Conservation (phyloP, 2,329 filamentous ascomycete species). For the Penicillium palitans region DNA sequence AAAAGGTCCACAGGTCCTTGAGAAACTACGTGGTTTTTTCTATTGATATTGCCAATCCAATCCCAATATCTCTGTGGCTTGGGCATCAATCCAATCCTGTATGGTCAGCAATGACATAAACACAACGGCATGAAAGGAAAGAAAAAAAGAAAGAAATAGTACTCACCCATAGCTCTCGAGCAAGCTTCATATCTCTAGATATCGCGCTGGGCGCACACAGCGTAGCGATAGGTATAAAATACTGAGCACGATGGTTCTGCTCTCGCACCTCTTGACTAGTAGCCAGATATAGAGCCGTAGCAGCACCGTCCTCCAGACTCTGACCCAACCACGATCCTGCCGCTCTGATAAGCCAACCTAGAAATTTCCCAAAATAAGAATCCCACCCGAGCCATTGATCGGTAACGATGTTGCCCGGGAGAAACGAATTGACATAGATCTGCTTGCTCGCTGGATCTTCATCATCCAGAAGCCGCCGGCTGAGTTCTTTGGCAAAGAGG, state of each 20-base stretch:
- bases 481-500: slow-evolving; percentile 34
- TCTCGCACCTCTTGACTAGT: slow-evolving; percentile 26
- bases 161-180: slow-evolving; percentile 41
- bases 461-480: slow-evolving; percentile 23
- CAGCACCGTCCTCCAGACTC: slow-evolving; percentile 30
- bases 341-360: slow-evolving; percentile 24
- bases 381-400: slow-evolving; percentile 34
- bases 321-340: slow-evolving; percentile 29
- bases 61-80: slow-evolving; percentile 18
- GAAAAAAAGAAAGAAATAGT: neutral
- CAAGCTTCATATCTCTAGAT: slow-evolving; percentile 34
- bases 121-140: no score
- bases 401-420: slow-evolving; percentile 37
- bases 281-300: slow-evolving; percentile 34
- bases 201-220: slow-evolving; percentile 26
- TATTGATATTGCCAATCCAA: slow-evolving; percentile 10
- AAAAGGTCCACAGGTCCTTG: neutral
- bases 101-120: neutral
- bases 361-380: slow-evolving; percentile 24
- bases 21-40: neutral
- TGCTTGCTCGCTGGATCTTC: slow-evolving; percentile 19
- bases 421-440: slow-evolving; percentile 36
- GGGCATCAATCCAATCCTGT: slow-evolving; percentile 26
- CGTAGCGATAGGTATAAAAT: slow-evolving; percentile 42
- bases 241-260: slow-evolving; percentile 31